phyloP scores from a whole-genome alignment of 2,329 filamentous ascomycete species.

The Penicillium sp. region DNA sequence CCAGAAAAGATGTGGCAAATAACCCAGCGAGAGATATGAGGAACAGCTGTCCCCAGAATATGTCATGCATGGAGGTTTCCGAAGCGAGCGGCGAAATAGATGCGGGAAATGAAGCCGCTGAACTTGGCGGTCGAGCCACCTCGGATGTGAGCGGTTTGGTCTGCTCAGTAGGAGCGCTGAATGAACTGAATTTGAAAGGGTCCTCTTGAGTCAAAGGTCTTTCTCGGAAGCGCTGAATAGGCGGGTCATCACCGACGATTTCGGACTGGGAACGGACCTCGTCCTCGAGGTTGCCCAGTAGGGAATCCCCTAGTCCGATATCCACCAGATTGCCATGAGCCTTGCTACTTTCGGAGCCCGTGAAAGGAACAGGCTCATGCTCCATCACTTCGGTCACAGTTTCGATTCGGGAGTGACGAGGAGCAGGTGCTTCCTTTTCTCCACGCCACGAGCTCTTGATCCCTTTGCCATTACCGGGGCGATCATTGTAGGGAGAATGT shows the following conservation, averaged over 20 bases:
- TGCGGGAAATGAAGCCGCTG: conserved; percentile 52
- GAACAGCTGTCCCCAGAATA: conserved; percentile 88
- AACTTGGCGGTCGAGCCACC: conserved; percentile 46
- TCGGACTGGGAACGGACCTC: conserved; percentile 41
- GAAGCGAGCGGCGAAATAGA: conserved; percentile 56
- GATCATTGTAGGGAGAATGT: conserved; percentile 36
- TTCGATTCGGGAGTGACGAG: conserved; percentile 36
- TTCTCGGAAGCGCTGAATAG: conserved; percentile 55
- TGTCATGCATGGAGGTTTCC: conserved; percentile 75
- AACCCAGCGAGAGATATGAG: conserved; percentile 77
- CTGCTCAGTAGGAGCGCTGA: conserved; percentile 49
- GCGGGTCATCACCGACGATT: conserved; percentile 44
- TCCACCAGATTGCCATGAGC: conserved; percentile 72
- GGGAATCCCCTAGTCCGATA: conserved; percentile 69
- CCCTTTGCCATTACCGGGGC: conserved; percentile 45
- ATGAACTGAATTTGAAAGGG: conserved; percentile 37
- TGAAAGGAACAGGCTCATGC: conserved; percentile 27
- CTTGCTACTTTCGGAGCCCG: conserved; percentile 46
- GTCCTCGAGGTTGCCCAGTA: conserved; percentile 45
- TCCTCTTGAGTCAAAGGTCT: conserved; percentile 38
- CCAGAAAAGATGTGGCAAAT: conserved; percentile 81
- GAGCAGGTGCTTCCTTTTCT: conserved; percentile 41
- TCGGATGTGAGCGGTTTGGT: conserved; percentile 48
- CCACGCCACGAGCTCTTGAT: conserved; percentile 57
- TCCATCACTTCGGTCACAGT: conserved; percentile 35